Percentiles rank a stretch among this genome's conserved stretches.
phyloP scores from a whole-genome alignment of 2,329 filamentous ascomycete genomes.

The Neonectria hederae region DNA sequence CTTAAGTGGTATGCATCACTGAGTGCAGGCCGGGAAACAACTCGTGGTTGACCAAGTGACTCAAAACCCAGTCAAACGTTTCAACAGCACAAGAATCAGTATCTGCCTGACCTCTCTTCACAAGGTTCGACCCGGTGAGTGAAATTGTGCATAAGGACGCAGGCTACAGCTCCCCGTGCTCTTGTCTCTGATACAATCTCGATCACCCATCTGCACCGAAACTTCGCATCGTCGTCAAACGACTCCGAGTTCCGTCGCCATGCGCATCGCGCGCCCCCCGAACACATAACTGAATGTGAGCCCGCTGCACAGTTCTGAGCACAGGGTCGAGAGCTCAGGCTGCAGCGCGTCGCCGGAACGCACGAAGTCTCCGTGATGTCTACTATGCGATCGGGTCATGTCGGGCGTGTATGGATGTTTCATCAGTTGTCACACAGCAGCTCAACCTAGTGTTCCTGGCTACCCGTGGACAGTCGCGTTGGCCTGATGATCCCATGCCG shows the following conservation, averaged over 20 bases:
- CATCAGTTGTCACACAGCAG: not conserved
- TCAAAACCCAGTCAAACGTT: not conserved
- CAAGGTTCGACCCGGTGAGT: too few relatives aligned
- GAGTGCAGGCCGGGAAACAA: not conserved
- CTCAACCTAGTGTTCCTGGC: not conserved
- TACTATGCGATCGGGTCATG: not conserved
- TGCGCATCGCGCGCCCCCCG: too few relatives aligned
- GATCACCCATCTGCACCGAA: too few relatives aligned
- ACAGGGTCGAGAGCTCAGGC: not conserved
- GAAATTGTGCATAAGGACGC: too few relatives aligned
- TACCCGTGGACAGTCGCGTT: not conserved
- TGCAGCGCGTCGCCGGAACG: not conserved
- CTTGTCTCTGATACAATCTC: too few relatives aligned
- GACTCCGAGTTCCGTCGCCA: not conserved
- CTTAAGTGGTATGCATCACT: not conserved
- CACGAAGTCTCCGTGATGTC: not conserved
- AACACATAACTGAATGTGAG: not conserved
- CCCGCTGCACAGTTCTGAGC: not conserved
- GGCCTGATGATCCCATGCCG: too few relatives aligned
- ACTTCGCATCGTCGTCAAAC: too few relatives aligned
- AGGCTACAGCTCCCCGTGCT: too few relatives aligned
- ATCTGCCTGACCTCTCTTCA: not conserved
- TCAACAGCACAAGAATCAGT: not conserved
- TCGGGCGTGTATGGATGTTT: not conserved
- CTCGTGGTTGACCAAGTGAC: not conserved